Base-by-base conservation (phyloP, 371 early-diverging fungal genomes). In the Zychaea mexicana region DNA sequence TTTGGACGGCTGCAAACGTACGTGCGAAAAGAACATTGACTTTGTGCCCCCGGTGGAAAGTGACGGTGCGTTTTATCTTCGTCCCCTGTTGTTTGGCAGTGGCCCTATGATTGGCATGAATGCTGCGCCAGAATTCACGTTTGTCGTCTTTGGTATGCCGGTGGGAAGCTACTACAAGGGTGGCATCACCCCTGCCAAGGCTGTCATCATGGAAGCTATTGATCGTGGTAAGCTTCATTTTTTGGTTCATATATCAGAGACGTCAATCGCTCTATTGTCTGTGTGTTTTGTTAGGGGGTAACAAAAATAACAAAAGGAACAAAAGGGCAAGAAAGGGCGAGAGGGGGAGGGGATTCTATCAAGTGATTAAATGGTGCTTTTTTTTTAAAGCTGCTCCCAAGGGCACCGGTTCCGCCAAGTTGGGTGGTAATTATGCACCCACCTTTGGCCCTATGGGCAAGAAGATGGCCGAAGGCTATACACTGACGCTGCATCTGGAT, bases 391-490 rank as follows among this genome's bases (percentile, higher is more conserved):
- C 85, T 60, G 86, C 88, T 42, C 88, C 88, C 8, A 57, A 69
- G 56, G 85, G 87, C 49, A 83, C 82, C 8, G 94, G 94, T 24
- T 73, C 85, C 31, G 77, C 83, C 46, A 93, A 93, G 70, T 71
- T 90, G 31, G 92, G 89, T 26, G 94, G 94, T 12, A 93, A 93
- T 66, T 93, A 93, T 65, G 91, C 89, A 9, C 87, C 89, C 15
- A 81, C 79, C 8, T 82, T 84, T 55, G 77, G 73, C 31, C 85
- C 88, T 26, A 85, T 90, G 46, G 63, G 69, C 9, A 81, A 78
- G 2, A 90, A 90, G 31, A 90, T 88, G 68, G 76, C 85, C 39
- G 62, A 74, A 36, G 94, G 92, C 13, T 92, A 83, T 68, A 74
- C 86, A 26, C 84, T 93, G 64, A 88, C 88, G 10, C 80, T 93